A percentile compares a stretch with the other conserved stretches of the same genome.
These are phyloP conservation scores for Puccinia hordei DNA, from an alignment of 1,284 basidiomycete species.

Conservation along the genomic window DNA sequence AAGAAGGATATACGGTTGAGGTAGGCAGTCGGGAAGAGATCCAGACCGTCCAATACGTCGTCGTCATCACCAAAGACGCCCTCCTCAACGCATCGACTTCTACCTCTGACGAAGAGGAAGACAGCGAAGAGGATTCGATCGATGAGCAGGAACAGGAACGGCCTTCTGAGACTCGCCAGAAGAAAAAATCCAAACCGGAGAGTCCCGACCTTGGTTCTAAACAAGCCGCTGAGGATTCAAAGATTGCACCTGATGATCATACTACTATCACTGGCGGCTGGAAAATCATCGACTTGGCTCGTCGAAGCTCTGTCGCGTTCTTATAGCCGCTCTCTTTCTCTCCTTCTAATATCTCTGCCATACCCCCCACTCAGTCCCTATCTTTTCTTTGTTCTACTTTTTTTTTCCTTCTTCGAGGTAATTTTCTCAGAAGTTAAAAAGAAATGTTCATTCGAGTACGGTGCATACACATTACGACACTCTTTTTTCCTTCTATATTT, in stretches of 20 bases:
- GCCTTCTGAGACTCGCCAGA: background rate
- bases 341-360: background rate
- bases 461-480: too few species aligned
- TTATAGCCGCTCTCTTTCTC: slow-evolving; percentile 9
- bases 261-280: slow-evolving; percentile 89
- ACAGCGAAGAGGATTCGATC: slow-evolving; percentile 69
- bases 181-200: background rate
- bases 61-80: slow-evolving; percentile 83
- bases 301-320: slow-evolving; percentile 43
- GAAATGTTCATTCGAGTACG: too few species aligned
- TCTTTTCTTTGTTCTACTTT: background rate
- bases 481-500: too few species aligned
- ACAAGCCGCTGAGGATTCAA: background rate
- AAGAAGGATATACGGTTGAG: slow-evolving; percentile 65
- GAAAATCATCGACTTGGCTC: slow-evolving; percentile 87
- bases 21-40: slow-evolving; percentile 86
- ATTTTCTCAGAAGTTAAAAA: too few species aligned
- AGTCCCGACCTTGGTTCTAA: too few species aligned
- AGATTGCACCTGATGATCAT: slow-evolving; percentile 48
- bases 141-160: slow-evolving; percentile 57
- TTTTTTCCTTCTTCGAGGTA: background rate
- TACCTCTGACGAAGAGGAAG: background rate
- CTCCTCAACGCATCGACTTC: slow-evolving; percentile 4
- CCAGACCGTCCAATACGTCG: slow-evolving; percentile 89
- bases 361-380: slow-evolving; percentile 10